Base-by-base conservation (phyloP, 257 asterid species). In the Capsicum rhomboideum region DNA sequence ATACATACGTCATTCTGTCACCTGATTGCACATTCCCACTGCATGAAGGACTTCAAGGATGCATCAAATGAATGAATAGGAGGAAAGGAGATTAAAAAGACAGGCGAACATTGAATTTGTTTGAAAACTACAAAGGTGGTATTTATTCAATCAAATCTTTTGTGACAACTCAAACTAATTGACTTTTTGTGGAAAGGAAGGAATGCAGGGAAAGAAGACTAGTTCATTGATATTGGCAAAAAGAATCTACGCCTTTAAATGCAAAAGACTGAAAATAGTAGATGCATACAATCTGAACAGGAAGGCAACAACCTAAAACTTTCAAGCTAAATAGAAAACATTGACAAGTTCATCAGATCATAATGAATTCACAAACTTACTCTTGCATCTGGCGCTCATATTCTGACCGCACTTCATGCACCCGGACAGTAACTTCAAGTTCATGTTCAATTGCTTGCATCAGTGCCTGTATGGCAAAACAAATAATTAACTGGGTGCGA, bases 371-470 rank as follows among this genome's bases (percentile, higher is more conserved):
- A 77, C 6, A 2, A 71, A 91, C 92, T 89, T 91, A 97, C 99
- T 93, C 99, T 89, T 93, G 92, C 87, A 90, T 89, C 90, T 97
- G 99, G 10, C 97, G 98, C 88, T 93, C 97, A 91, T 93, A 93
- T 86, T 92, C 97, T 20, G 93, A 89, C 71, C 99, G 97, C 85
- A 95, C 98, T 88, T 95, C 99, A 86, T 97, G 99, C 82, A 94
- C 97, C 20, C 97, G 92, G 28, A 92, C 96, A 17, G 93, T 95
- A 80, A 97, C 97, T 90, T 97, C 99, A 88, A 97, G 97, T 86
- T 97, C 99, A 85, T 95, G 98, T 88, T 97, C 98, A 53, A 97
- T 93, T 46, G 91, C 88, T 85, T 91, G 97, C 90, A 94, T 82
- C 74, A 97, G 75, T 59, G 93, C 95, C 98, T 96, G 85, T 18